Evolutionary conservation across 1,139 yeast species (phyloP).

Genomic region (Blastobotrys petasosporus): DNA sequence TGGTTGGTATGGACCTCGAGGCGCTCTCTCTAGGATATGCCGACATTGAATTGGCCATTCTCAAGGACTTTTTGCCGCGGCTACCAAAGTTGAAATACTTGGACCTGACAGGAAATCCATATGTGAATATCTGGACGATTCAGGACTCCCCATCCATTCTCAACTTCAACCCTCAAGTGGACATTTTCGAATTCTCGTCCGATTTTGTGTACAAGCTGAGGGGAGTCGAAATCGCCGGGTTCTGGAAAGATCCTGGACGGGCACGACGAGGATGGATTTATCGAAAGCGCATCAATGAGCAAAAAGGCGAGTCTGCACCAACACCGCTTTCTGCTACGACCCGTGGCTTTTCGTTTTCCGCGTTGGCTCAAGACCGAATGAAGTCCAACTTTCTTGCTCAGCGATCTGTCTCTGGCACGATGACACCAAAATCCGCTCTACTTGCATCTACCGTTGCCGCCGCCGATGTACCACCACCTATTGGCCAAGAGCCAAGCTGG

Average conservation of each 20-base stretch:
- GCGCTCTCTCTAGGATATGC: constrained; percentile 62
- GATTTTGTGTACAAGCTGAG: constrained; percentile 30
- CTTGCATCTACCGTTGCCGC: too few relatives aligned
- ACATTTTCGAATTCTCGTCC: constrained; percentile 37
- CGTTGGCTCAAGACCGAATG: constrained; percentile 24
- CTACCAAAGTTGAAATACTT: constrained; percentile 36
- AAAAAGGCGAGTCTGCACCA: constrained; percentile 1
- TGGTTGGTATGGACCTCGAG: constrained; percentile 48
- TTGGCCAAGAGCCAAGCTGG: constrained; percentile 24
- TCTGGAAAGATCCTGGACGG: constrained; percentile 50
- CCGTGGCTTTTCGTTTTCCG: constrained; percentile 25
- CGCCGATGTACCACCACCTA: constrained; percentile 8
- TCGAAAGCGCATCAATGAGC: constrained; percentile 13
- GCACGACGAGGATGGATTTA: constrained; percentile 75
- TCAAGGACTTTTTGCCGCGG: constrained; percentile 45
- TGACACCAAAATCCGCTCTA: not conserved
- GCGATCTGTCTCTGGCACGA: not conserved
- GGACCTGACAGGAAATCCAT: constrained; percentile 48
- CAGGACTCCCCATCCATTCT: constrained; percentile 46
- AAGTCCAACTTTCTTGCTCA: constrained; percentile 1
- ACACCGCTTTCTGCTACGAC: constrained; percentile 10
- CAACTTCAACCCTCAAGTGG: constrained; percentile 34
- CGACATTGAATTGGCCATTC: constrained; percentile 43
- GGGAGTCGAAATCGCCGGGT: constrained; percentile 29
- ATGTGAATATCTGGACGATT: constrained; percentile 46